Conservation (phyloP, 2,329 filamentous ascomycete species). For the Trichophyton simii region DNA sequence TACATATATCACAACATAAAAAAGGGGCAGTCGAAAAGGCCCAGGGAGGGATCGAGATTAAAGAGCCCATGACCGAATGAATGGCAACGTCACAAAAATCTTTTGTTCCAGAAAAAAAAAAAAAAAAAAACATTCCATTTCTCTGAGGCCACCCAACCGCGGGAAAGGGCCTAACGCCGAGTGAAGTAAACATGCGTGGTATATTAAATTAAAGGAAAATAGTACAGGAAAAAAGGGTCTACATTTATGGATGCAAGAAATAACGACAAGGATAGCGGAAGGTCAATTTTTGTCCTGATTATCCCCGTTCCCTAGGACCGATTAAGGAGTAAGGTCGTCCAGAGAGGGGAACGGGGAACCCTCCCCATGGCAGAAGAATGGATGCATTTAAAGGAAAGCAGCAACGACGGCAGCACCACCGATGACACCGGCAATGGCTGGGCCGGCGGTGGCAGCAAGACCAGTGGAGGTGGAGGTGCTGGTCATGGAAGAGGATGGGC, state of each 20-base stretch:
- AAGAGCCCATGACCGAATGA: background rate
- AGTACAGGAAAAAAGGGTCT: background rate
- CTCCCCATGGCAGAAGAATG: background rate
- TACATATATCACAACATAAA: background rate
- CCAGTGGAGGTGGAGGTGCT: conserved; percentile 3
- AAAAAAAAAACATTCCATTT: background rate
- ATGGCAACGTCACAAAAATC: background rate
- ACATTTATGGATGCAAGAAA: background rate
- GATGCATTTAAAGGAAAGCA: conserved; percentile 28
- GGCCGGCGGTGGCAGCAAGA: conserved; percentile 10
- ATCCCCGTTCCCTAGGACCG: background rate
- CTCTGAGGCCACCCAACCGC: background rate
- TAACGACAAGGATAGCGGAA: background rate
- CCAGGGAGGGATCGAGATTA: background rate
- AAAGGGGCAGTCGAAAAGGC: background rate
- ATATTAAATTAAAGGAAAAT: conserved; percentile 1
- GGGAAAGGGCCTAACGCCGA: background rate
- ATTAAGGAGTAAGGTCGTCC: background rate
- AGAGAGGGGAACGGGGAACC: background rate
- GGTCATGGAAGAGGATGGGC: conserved; percentile 1
- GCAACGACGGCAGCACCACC: conserved; percentile 33
- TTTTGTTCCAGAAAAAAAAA: background rate
- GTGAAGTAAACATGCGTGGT: background rate
- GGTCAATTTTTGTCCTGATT: background rate
- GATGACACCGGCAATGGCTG: conserved; percentile 20